Conservation (phyloP, 345 rosid genomes). For the Anastatica hierochuntica region DNA sequence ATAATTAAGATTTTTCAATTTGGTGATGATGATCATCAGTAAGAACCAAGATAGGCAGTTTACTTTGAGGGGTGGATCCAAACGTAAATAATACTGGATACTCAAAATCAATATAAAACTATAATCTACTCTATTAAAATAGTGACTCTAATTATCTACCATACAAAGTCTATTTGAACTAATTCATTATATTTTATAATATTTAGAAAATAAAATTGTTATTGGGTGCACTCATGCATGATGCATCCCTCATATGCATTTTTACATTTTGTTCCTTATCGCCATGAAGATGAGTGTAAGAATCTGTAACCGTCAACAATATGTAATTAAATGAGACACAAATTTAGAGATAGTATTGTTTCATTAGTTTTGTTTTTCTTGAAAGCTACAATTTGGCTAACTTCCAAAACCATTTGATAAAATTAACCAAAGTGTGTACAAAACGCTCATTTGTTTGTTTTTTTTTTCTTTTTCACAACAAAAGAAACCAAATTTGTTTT, state of each 20-base stretch:
- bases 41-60: not conserved
- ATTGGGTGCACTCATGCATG: too few relatives aligned
- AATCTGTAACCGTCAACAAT: not conserved
- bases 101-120: too few relatives aligned
- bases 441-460: not conserved
- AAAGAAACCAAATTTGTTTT: not conserved
- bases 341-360: not conserved
- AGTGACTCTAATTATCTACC: too few relatives aligned
- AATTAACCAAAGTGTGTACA: not conserved
- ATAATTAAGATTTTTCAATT: not conserved
- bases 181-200: too few relatives aligned
- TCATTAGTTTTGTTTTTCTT: slow-evolving; percentile 19
- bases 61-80: too few relatives aligned
- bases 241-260: too few relatives aligned
- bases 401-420: not conserved
- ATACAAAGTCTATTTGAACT: too few relatives aligned
- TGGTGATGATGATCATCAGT: slow-evolving; percentile 5
- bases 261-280: not conserved
- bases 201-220: too few relatives aligned
- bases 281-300: slow-evolving; percentile 1
- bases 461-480: not conserved
- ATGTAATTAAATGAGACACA: not conserved
- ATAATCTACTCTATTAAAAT: too few relatives aligned
- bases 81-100: too few relatives aligned
- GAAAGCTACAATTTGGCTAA: slow-evolving; percentile 24